Evolutionary conservation across 768 basidiomycete species (phyloP).

Genomic region (Auricularia cornea): DNA sequence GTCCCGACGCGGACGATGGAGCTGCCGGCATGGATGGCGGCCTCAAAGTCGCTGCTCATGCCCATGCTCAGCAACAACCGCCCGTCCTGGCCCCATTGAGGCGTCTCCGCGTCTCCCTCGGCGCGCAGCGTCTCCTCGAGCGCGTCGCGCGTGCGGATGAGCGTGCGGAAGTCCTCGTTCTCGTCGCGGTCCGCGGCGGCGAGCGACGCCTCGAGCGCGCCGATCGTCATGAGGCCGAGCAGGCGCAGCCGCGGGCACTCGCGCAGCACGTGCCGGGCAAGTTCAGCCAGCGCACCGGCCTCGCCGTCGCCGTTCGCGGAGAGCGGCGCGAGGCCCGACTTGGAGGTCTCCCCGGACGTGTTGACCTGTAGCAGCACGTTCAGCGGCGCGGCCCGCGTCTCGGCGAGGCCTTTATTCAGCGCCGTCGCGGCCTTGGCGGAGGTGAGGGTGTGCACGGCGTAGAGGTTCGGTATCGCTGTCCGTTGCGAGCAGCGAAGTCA

Average conservation of each 20-base stretch:
- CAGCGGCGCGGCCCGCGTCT: constrained; percentile 49
- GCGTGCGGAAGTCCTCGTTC: constrained; percentile 67
- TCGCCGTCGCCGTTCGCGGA: constrained; percentile 15
- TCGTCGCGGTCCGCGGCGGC: constrained; percentile 32
- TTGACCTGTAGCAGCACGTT: constrained; percentile 89
- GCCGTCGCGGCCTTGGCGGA: constrained; percentile 73
- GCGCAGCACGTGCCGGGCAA: constrained; percentile 62
- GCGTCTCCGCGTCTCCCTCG: constrained; percentile 7
- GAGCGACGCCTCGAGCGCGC: constrained; percentile 67
- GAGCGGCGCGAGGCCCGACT: constrained; percentile 76
- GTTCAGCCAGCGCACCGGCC: constrained; percentile 38
- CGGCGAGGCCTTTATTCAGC: constrained; percentile 63
- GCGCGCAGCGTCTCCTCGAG: constrained; percentile 39
- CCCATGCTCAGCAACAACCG: constrained; percentile 78
- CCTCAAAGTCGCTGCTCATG: constrained; percentile 92
- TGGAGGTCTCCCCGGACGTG: constrained; percentile 86
- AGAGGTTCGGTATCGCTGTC: constrained; percentile 80
- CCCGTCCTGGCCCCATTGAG: constrained; percentile 40
- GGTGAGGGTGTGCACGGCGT: constrained; percentile 78
- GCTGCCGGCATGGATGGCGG: constrained; percentile 75
- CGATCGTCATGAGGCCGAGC: constrained; percentile 95
- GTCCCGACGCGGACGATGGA: constrained; percentile 88
- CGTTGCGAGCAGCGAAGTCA: background rate
- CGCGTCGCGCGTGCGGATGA: constrained; percentile 55
- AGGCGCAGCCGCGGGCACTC: constrained; percentile 69